Base-by-base conservation (phyloP, 192 early-diverging fungal genomes). In the Backusella mclennaniae region DNA sequence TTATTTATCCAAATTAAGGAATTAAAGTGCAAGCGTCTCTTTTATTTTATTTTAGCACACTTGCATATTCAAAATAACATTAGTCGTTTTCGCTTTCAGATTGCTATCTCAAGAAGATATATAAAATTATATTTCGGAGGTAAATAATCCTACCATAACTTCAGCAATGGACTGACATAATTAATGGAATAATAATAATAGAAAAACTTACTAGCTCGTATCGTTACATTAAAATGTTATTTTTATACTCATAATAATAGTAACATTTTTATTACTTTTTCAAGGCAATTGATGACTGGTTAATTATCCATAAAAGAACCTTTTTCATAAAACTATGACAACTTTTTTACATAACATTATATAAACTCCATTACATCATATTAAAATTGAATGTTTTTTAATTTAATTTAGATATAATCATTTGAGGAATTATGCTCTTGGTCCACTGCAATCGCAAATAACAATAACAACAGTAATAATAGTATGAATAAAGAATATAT, bases 171-270 rank as follows among this genome's bases (percentile, higher is more conserved):
- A 21, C 21, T 56, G 21, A 7, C 2, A 56, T 23, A 56, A 21
- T 56, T 21, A 56, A 21, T 11, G 21, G 19, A 26, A 21, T 56
- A 56, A 56, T 56, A 26, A 33, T 33, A 33, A 33, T 33, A 33
- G 33, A 6, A 56, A 56, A 56, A 56, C 8, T 7, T 11, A 8
- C 53, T 56, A 56, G 19, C 21, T 56, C 21, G 21, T 3, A 56
- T 56, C 53, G 53, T 56, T n/a, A 56, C 19, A 56, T 56, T 56
- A 56, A 56, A 56, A 56, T 56, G 53, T 26, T 56, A 56, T 56
- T 56, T 56, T 56, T 56, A 56, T 56, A 56, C 7, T 56, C 21
- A n/a, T 56, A 56, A 56, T 56, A 21, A 56, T 56, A 56, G 53
- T 56, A 56, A 56, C 53, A 56, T n/a, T 56, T 1, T 56, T 21